These are phyloP conservation scores for Cryptococcus amylolentus DNA, from an alignment of 1,284 basidiomycete genomes.

Conservation along the genomic window DNA sequence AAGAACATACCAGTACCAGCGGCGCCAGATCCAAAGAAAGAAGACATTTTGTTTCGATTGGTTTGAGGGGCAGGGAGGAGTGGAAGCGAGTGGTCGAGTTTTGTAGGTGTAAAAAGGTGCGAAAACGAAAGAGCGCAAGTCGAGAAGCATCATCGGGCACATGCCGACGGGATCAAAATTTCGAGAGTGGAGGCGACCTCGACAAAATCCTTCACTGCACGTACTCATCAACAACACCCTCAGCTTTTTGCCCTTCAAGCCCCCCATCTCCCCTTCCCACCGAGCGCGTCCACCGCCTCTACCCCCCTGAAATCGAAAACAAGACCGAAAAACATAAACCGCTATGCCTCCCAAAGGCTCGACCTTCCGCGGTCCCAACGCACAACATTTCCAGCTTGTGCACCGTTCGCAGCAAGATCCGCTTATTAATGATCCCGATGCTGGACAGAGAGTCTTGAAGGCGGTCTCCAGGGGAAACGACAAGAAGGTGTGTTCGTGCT, in stretches of 20 bases:
- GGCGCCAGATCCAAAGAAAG: constrained; percentile 20
- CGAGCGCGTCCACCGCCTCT: not conserved
- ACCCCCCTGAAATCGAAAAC: not conserved
- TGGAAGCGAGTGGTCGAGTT: not conserved
- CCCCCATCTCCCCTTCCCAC: not conserved
- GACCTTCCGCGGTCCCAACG: constrained; percentile 81
- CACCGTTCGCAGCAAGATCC: constrained; percentile 96
- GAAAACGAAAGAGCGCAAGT: not conserved
- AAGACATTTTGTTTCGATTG: constrained; percentile 13
- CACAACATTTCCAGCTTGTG: constrained; percentile 93
- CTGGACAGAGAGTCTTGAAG: constrained; percentile 82
- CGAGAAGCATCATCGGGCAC: not conserved
- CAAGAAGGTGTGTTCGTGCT: constrained; percentile 49
- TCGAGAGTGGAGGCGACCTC: constrained; percentile 4
- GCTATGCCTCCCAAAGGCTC: constrained; percentile 57
- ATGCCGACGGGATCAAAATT: constrained; percentile 23
- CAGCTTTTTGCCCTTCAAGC: not conserved
- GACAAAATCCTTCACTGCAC: constrained; percentile 2
- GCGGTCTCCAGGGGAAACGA: constrained; percentile 67
- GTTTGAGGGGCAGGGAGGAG: not conserved
- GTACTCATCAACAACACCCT: not conserved
- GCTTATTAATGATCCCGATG: constrained; percentile 88
- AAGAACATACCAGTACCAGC: not conserved
- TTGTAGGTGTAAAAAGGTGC: not conserved
- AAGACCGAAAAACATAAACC: constrained; percentile 1